Evolutionary conservation across 148 eudicot genomes (phyloP), one percentile per base, ranked within the genome.

Genomic region (Selenicereus undatus): DNA sequence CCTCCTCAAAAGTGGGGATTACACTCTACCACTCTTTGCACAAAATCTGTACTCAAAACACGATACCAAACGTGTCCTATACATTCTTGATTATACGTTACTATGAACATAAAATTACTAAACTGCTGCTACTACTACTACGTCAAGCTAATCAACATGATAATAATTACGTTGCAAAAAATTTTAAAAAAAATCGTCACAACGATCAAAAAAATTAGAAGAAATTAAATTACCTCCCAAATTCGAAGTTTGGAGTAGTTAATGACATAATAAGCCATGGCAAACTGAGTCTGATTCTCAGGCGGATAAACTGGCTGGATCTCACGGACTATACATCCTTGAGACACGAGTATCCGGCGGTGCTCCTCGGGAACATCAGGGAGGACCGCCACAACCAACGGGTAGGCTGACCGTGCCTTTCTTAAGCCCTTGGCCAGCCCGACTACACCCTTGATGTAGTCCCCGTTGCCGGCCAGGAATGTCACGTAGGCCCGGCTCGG

Each of bases 311-410:
- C 62, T 3, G 62, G 62, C n/a, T 56, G n/a, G 6, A 56, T 56
- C 8, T 56, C 62, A 21, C 62, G 62, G 62, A 56, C 62, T 56
- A 56, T 56, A 56, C 62, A 56, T 2, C 62, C 62, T 18, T 56
- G 62, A 14, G 62, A 74, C 56, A 77, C 88, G 66, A 90, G 83
- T 1, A 87, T 70, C 36, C 76, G 78, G 78, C 93, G 89, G 83
- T 90, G 93, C 66, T 90, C 91, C 76, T 71, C 86, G 72, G 91
- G 91, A 26, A 88, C 91, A 62, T 90, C 93, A 13, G 93, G 93
- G 35, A 90, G 72, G 51, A 87, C 89, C 65, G 91, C 93, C 60
- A 90, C 93, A 27, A 90, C 89, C 20, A 90, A 84, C 3, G 93
- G 93, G 72, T 90, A 88, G 13, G 82, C 85, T 0, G 86, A 39